A percentile compares a stretch with the other conserved stretches of the same genome.
These are phyloP conservation scores for Rauvolfia tetraphylla DNA, from an alignment of 257 asterid species.

Conservation along the genomic window DNA sequence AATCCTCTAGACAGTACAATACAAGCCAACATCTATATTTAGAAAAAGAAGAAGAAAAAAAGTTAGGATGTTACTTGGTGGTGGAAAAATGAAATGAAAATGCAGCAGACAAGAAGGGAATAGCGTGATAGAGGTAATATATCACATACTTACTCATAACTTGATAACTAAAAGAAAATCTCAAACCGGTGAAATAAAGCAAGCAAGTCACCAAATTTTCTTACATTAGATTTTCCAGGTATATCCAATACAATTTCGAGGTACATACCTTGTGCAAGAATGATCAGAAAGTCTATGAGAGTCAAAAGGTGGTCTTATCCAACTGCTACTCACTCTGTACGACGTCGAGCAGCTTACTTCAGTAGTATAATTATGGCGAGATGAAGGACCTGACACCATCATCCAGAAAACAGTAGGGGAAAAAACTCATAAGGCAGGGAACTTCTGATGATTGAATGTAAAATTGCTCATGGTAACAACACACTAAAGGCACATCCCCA, in stretches of 20 bases:
- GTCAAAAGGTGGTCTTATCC: slow-evolving; percentile 40
- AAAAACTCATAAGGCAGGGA: background rate
- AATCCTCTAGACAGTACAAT: background rate
- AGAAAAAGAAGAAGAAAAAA: no score
- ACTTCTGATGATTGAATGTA: background rate
- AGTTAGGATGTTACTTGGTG: background rate
- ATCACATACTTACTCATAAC: background rate
- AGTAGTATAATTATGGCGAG: slow-evolving; percentile 45
- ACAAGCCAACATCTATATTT: background rate
- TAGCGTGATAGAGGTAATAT: background rate
- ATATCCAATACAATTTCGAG: background rate
- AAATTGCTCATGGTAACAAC: background rate
- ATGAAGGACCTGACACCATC: slow-evolving; percentile 34
- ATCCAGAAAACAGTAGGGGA: slow-evolving; percentile 12
- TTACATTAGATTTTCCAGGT: no score
- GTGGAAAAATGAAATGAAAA: background rate
- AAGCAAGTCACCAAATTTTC: background rate
- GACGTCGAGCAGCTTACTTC: slow-evolving; percentile 60
- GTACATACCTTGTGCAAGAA: slow-evolving; percentile 53
- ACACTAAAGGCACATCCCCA: background rate
- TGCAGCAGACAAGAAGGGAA: background rate
- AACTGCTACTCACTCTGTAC: slow-evolving; percentile 30
- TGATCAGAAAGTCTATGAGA: slow-evolving; percentile 42
- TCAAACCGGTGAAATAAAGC: background rate
- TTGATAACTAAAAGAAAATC: background rate